Conservation (phyloP, 2,329 filamentous ascomycete genomes). For the Daldinia sp. region DNA sequence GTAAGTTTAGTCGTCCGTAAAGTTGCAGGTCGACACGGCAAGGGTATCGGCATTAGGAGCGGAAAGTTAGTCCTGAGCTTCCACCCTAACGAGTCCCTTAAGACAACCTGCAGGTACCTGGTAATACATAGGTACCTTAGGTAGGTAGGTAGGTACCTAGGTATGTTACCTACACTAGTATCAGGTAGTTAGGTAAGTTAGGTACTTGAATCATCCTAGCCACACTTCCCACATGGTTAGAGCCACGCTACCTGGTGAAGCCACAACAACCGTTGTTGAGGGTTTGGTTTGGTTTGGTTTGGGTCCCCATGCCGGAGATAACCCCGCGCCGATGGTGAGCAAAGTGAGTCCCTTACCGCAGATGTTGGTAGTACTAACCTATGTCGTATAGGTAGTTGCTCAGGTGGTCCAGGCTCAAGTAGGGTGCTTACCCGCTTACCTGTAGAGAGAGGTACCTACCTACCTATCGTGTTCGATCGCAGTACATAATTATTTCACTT, state of each 20-base stretch:
- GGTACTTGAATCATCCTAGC: no score
- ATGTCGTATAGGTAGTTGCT: no score
- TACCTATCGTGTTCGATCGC: conserved; percentile 6
- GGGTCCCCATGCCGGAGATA: conserved; percentile 15
- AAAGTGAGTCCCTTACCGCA: no score
- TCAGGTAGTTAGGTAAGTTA: no score
- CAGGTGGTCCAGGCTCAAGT: not conserved
- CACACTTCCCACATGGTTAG: not conserved
- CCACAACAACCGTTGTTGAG: conserved; percentile 1
- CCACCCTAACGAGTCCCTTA: no score
- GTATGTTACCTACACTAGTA: no score
- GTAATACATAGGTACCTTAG: no score
- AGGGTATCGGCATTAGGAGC: conserved; percentile 30
- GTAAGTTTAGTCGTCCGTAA: conserved; percentile 1
- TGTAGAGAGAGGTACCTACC: not conserved
- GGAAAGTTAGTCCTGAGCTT: conserved; percentile 27
- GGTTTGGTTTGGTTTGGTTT: not conserved
- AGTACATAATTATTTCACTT: conserved; percentile 15
- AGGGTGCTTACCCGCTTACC: not conserved
- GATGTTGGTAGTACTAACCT: no score
- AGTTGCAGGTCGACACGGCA: conserved; percentile 26
- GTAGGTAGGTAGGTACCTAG: no score
- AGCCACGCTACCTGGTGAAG: conserved; percentile 9
- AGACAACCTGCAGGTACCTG: no score
- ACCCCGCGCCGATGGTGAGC: conserved; percentile 21